phyloP scores from a whole-genome alignment of 345 rosid species.

The Punica granatum region DNA sequence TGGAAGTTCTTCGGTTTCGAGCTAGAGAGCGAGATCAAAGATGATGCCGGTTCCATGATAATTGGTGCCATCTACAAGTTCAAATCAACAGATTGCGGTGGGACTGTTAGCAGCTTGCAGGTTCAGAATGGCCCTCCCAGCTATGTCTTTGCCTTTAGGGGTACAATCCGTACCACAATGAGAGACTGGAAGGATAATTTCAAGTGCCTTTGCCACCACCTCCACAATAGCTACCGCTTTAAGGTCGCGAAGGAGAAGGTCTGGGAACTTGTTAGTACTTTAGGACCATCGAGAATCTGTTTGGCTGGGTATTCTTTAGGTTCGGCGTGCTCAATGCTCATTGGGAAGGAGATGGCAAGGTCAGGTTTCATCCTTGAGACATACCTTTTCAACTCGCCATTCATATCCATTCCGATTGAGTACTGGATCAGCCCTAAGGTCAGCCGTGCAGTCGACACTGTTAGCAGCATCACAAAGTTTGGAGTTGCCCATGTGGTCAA shows the following conservation, averaged over 20 bases:
- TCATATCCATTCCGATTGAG: background rate
- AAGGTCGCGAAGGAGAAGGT: background rate
- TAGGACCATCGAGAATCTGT: background rate
- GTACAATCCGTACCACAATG: background rate
- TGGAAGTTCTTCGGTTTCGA: constrained; percentile 63
- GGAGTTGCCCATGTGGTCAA: background rate
- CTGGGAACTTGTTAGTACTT: too few species aligned
- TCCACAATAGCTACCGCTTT: background rate
- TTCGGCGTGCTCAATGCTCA: background rate
- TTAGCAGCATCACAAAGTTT: background rate
- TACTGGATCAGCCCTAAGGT: background rate
- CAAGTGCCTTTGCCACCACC: background rate
- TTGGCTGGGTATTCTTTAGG: background rate
- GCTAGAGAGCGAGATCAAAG: constrained; percentile 9
- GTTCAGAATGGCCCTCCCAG: too few species aligned
- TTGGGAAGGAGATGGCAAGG: background rate
- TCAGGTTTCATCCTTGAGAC: background rate
- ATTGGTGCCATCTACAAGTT: background rate
- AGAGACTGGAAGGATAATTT: background rate
- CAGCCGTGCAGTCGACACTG: too few species aligned
- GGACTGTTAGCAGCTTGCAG: constrained; percentile 53
- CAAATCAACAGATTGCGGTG: constrained; percentile 8
- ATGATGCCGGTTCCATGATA: background rate
- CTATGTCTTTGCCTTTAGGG: background rate
- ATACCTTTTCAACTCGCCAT: background rate